Percentiles rank a stretch among this genome's conserved stretches.
These are phyloP conservation scores for Ophiosphaerella narmari DNA, from an alignment of 2,329 filamentous ascomycete species.

Conservation along the genomic window DNA sequence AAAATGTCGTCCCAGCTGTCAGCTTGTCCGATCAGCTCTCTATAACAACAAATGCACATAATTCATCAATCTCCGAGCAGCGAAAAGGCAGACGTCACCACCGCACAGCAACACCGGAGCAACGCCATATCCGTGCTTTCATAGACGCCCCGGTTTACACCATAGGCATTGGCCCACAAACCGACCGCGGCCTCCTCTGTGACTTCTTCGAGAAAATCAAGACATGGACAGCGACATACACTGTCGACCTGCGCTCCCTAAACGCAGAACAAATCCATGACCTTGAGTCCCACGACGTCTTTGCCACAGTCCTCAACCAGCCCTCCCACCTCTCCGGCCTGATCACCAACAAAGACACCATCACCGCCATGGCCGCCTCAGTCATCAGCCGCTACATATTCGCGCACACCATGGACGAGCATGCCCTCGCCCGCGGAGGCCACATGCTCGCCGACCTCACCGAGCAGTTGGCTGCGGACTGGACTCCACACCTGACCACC, in stretches of 20 bases:
- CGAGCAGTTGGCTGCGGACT: constrained; percentile 10
- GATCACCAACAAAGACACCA: constrained; percentile 14
- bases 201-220: constrained; percentile 29
- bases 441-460: constrained; percentile 7
- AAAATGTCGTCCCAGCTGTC: no score
- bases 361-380: constrained; percentile 15
- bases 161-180: constrained; percentile 22
- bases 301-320: constrained; percentile 2
- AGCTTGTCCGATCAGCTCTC: neutral
- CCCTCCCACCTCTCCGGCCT: constrained; percentile 10
- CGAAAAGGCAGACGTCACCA: constrained; percentile 11
- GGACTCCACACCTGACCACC: constrained; percentile 1
- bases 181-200: constrained; percentile 20
- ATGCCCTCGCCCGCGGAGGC: constrained; percentile 11
- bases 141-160: constrained; percentile 16
- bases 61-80: neutral
- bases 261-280: constrained; percentile 3
- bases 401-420: constrained; percentile 15
- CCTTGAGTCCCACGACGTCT: neutral
- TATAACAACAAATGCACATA: neutral
- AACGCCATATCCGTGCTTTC: constrained; percentile 10
- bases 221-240: constrained; percentile 16
- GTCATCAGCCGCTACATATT: constrained; percentile 17
- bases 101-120: constrained; percentile 24
- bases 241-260: constrained; percentile 2